A percentile compares a stretch with the other conserved stretches of the same genome.
Conservation (phyloP, 2,329 filamentous ascomycete species). For the Penicillium sp. region DNA sequence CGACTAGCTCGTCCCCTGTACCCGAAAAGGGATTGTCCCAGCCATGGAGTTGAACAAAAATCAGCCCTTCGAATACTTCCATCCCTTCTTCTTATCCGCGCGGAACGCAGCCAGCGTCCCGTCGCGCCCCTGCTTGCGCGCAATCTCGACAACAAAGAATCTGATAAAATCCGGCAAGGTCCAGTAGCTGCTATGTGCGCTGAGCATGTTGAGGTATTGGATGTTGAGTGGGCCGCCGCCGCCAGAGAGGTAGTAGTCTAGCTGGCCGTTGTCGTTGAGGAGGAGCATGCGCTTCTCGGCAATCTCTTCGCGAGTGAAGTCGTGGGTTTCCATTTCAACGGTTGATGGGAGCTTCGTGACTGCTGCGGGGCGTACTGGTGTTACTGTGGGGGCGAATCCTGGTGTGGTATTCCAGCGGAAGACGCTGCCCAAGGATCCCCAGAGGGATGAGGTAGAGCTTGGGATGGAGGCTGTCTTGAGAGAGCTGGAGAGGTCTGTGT, state of each 20-base stretch:
- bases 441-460: constrained; percentile 63
- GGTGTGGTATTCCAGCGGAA: constrained; percentile 55
- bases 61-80: constrained; percentile 45
- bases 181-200: constrained; percentile 95
- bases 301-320: constrained; percentile 88
- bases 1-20: too few species aligned
- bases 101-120: constrained; percentile 54
- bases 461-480: constrained; percentile 79
- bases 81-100: constrained; percentile 52
- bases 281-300: constrained; percentile 84
- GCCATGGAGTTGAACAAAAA: background rate
- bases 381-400: constrained; percentile 62
- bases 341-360: constrained; percentile 61
- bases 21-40: background rate
- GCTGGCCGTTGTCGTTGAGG: constrained; percentile 93
- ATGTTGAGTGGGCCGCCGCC: constrained; percentile 86
- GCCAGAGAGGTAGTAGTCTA: constrained; percentile 83
- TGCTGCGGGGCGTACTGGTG: constrained; percentile 57
- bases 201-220: constrained; percentile 95
- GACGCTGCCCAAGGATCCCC: constrained; percentile 62
- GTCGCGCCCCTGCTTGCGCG: constrained; percentile 66
- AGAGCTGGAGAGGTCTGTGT: constrained; percentile 71
- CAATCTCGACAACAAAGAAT: constrained; percentile 84
- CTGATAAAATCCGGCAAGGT: constrained; percentile 80
- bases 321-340: constrained; percentile 92